These are phyloP conservation scores for Zymoseptoria pseudotritici DNA, from an alignment of 2,329 filamentous ascomycete genomes.

Conservation along the genomic window DNA sequence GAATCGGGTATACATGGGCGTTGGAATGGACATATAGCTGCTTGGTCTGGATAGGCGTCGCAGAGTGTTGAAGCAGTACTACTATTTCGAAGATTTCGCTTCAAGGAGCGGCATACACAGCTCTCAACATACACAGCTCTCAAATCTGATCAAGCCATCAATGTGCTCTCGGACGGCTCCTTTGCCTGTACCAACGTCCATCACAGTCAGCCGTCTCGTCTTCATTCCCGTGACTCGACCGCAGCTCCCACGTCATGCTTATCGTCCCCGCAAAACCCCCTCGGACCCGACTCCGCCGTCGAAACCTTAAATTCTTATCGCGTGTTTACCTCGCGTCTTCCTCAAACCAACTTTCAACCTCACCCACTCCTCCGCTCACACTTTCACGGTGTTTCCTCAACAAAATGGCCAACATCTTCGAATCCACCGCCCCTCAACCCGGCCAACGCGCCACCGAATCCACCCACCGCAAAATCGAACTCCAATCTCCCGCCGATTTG, in stretches of 20 bases:
- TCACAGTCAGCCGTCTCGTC: not conserved
- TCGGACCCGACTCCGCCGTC: not conserved
- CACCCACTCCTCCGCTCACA: not conserved
- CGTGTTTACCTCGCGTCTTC: not conserved
- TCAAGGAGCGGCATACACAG: too few species aligned
- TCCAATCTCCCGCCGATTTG: conserved; percentile 68
- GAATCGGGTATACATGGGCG: not conserved
- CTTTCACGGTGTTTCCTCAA: conserved; percentile 1
- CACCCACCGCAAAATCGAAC: conserved; percentile 66
- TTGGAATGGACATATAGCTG: not conserved
- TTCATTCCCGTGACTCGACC: not conserved
- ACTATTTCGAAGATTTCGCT: not conserved
- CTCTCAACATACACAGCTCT: too few species aligned
- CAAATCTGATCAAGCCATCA: too few species aligned
- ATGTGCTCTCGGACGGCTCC: too few species aligned
- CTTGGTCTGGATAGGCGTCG: not conserved
- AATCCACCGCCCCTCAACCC: conserved; percentile 9
- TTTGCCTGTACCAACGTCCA: not conserved
- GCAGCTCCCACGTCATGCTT: not conserved
- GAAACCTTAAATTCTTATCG: not conserved
- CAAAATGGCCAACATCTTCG: conserved; percentile 21
- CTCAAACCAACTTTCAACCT: not conserved
- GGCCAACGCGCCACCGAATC: conserved; percentile 28
- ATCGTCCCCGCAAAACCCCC: not conserved
- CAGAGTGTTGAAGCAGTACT: not conserved